Conservation (phyloP, 192 early-diverging fungal species). For the Coemansia erecta region DNA sequence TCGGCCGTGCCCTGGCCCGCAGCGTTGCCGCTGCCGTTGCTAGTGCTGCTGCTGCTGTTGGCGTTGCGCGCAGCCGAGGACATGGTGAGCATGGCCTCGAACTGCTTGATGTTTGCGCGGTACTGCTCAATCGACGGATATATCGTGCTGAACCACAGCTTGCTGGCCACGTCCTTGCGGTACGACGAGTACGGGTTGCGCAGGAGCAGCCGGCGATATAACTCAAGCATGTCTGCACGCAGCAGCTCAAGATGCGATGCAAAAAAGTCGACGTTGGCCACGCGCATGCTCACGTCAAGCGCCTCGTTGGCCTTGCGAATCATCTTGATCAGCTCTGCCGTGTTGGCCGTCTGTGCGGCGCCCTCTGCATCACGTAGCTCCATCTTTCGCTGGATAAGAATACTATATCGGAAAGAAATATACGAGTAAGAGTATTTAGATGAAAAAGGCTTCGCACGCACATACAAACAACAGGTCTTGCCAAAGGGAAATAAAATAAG, state of each 20-base stretch:
- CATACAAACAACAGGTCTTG: too few species aligned
- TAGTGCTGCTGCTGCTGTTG: not conserved
- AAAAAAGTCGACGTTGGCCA: slow-evolving; percentile 26
- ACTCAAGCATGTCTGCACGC: slow-evolving; percentile 37
- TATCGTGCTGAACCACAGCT: slow-evolving; percentile 45
- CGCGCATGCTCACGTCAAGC: slow-evolving; percentile 24
- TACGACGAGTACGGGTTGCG: slow-evolving; percentile 45
- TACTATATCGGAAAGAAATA: not conserved
- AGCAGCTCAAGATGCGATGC: slow-evolving; percentile 28
- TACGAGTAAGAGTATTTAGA: not conserved
- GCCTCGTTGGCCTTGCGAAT: slow-evolving; percentile 31
- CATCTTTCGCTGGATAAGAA: not conserved
- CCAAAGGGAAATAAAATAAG: too few species aligned
- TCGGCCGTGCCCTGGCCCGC: not conserved
- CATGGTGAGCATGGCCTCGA: slow-evolving; percentile 20
- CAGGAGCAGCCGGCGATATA: slow-evolving; percentile 41
- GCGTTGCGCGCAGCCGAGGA: not conserved
- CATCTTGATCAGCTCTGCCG: slow-evolving; percentile 44
- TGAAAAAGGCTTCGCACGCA: too few species aligned
- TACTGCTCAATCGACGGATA: slow-evolving; percentile 48
- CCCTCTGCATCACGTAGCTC: slow-evolving; percentile 2
- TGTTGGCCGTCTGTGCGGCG: slow-evolving; percentile 17
- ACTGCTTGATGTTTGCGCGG: slow-evolving; percentile 36
- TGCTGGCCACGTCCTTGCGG: slow-evolving; percentile 44
- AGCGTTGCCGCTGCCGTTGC: not conserved